phyloP scores from a whole-genome alignment of 1,284 basidiomycete species.

The Phenoliferia sp. region DNA sequence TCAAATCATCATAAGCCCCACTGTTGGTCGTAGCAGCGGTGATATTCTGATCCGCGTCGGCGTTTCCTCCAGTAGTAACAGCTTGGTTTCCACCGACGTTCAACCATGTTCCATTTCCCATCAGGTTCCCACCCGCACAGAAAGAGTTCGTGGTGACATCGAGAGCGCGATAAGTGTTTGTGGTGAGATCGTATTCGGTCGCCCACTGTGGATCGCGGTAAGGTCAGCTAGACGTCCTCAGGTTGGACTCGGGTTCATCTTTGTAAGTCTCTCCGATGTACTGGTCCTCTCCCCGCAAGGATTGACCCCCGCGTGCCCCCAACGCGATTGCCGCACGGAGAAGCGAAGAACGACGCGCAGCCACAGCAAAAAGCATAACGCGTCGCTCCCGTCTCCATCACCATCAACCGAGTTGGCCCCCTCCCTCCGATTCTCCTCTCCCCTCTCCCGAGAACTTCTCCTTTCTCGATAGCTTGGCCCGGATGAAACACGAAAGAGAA shows the following conservation, averaged over 20 bases:
- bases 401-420: too few relatives aligned
- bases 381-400: too few relatives aligned
- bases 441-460: not conserved
- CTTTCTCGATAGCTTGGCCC: not conserved
- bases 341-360: too few relatives aligned
- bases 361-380: too few relatives aligned
- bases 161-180: slow-evolving; percentile 34
- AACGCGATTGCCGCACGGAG: too few relatives aligned
- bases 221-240: too few relatives aligned
- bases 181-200: slow-evolving; percentile 20
- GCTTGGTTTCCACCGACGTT: slow-evolving; percentile 44
- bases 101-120: slow-evolving; percentile 44
- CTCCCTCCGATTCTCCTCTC: not conserved
- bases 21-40: not conserved
- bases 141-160: slow-evolving; percentile 43
- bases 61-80: slow-evolving; percentile 35
- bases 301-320: too few relatives aligned
- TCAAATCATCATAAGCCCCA: slow-evolving; percentile 49
- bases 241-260: too few relatives aligned
- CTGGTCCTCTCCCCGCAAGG: not conserved
- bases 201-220: not conserved
- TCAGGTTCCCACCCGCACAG: slow-evolving; percentile 41
- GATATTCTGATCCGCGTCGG: slow-evolving; percentile 4
- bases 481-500: not conserved
- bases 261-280: not conserved